Conservation (phyloP, 169 alveolate genomes). For the Plasmodium vivax region DNA sequence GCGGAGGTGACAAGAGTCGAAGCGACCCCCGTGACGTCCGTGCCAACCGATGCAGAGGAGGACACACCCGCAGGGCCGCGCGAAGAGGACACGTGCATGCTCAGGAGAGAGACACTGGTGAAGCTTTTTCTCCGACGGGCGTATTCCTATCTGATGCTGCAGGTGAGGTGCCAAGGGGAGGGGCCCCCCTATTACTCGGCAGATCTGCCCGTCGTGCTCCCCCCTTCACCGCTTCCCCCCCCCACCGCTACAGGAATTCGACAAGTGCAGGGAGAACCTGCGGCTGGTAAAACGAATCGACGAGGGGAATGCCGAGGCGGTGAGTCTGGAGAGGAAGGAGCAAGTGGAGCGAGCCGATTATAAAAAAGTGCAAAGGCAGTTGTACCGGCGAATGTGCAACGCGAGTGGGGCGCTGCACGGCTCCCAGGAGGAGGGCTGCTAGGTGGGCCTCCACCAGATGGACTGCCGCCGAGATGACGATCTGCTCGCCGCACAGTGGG, state of each 20-base stretch:
- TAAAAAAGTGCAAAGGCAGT: slow-evolving; percentile 26
- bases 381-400: slow-evolving; percentile 52
- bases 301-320: slow-evolving; percentile 7
- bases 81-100: neutral
- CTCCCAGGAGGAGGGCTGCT: neutral
- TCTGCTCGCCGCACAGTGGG: too few species aligned
- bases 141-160: slow-evolving; percentile 19
- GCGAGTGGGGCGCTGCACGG: neutral
- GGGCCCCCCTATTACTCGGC: neutral
- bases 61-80: neutral
- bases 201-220: neutral
- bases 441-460: too few species aligned
- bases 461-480: too few species aligned
- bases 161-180: neutral
- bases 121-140: slow-evolving; percentile 58
- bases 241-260: slow-evolving; percentile 18
- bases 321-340: slow-evolving; percentile 22
- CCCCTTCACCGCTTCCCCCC: neutral
- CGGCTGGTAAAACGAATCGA: slow-evolving; percentile 8
- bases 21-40: too few species aligned
- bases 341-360: slow-evolving; percentile 8
- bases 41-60: too few species aligned
- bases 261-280: slow-evolving; percentile 40
- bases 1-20: neutral
- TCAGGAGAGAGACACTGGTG: slow-evolving; percentile 34